Base-by-base conservation (phyloP, 306 rosid genomes). In the Sesbania bispinosa region DNA sequence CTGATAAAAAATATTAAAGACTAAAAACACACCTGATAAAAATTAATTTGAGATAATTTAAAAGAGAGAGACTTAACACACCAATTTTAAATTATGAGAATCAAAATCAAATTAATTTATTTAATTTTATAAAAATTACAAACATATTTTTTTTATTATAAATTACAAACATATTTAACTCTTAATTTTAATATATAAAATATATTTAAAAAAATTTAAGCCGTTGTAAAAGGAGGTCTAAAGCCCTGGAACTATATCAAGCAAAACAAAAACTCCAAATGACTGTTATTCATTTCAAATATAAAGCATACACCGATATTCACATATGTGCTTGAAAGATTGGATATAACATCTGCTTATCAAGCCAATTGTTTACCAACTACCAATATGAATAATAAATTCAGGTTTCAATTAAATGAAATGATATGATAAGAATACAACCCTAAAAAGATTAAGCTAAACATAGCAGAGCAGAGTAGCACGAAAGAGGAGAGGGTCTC, bases 221-320 rank as follows among this genome's bases (percentile, higher is more conserved):
- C n/a, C n/a, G n/a, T n/a, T n/a, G n/a, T n/a, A n/a, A n/a, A n/a
- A n/a, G n/a, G n/a, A n/a, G n/a, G n/a, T n/a, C n/a, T n/a, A n/a
- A n/a, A n/a, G n/a, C n/a, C n/a, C n/a, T n/a, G n/a, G n/a, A n/a
- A 70, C 58, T 41, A 32, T 35, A 63, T 23, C 19, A 7, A 74
- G n/a, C 77, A 61, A 60, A 62, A 68, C 45, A 62, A 55, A 74
- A 80, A 7, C 61, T 52, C 38, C 67, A 59, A 48, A 67, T 39
- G 4, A 9, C 0, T 55, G 16, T 51, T 62, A 23, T 61, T 20
- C 36, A 9, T 35, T 73, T 15, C 41, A 24, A 53, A 69, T 10
- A 16, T n/a, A 51, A 19, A 30, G 46, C 46, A 51, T 26, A 26
- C 3, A 27, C 54, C 14, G 26, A 27, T 24, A n/a, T 6, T 39